phyloP scores from a whole-genome alignment of 345 rosid genomes.

The Orychophragmus violaceus region DNA sequence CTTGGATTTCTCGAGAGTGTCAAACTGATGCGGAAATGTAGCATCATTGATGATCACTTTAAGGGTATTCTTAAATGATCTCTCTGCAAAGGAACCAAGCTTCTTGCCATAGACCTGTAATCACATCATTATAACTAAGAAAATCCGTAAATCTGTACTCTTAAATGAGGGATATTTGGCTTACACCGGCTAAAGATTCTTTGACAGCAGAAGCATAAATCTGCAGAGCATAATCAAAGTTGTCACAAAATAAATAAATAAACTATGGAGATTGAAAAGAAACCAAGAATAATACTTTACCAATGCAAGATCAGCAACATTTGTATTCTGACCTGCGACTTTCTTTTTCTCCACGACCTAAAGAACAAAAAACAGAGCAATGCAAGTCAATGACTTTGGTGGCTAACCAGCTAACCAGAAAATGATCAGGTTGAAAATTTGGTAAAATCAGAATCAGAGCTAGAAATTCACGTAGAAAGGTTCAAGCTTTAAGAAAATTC shows the following conservation, averaged over 20 bases:
- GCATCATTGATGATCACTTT: constrained; percentile 48
- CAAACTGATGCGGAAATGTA: constrained; percentile 7
- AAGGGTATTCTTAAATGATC: constrained; percentile 74
- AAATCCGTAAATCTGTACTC: neutral
- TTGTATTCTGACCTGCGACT: neutral
- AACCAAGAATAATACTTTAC: constrained; percentile 14
- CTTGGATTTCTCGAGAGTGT: neutral
- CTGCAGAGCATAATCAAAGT: neutral
- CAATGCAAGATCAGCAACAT: constrained; percentile 52
- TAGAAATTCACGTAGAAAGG: too few species aligned
- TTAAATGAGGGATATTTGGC: too few species aligned
- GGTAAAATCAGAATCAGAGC: too few species aligned
- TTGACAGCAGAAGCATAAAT: constrained; percentile 61
- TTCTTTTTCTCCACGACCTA: neutral
- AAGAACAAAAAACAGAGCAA: neutral
- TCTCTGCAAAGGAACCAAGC: constrained; percentile 49
- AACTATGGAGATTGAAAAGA: neutral
- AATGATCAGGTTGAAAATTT: too few species aligned
- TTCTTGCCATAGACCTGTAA: constrained; percentile 66
- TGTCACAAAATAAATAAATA: neutral
- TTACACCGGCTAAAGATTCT: constrained; percentile 83
- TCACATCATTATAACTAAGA: neutral
- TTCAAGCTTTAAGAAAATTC: neutral
- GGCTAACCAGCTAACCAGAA: neutral
- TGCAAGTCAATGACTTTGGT: neutral